These are phyloP conservation scores for Starmerella geochares DNA, from an alignment of 805 yeast species.

Conservation along the genomic window DNA sequence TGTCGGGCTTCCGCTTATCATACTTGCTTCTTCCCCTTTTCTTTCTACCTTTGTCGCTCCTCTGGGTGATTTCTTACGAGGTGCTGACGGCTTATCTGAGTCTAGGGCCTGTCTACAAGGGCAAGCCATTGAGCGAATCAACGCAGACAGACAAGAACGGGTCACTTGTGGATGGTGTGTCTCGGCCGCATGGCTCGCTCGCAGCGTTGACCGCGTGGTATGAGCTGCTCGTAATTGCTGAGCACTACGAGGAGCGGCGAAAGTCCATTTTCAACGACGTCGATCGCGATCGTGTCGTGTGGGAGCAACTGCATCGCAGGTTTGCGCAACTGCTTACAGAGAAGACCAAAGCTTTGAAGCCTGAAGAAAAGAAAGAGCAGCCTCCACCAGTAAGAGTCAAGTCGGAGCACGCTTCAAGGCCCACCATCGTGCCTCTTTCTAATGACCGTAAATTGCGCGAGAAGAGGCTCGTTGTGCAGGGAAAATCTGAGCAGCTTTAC, in stretches of 20 bases:
- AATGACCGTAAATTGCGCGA: neutral
- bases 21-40: conserved; percentile 3
- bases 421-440: neutral
- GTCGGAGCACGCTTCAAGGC: neutral
- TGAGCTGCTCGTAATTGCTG: conserved; percentile 31
- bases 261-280: conserved; percentile 31
- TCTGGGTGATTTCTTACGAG: conserved; percentile 28
- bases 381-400: neutral
- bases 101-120: conserved; percentile 32
- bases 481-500: conserved; percentile 5
- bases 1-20: conserved; percentile 11
- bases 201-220: conserved; percentile 33
- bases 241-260: conserved; percentile 29
- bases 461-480: neutral
- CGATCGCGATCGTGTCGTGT: conserved; percentile 28
- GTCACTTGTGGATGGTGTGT: conserved; percentile 34
- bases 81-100: conserved; percentile 31
- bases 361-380: neutral
- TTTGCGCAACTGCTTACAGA: neutral
- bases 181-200: conserved; percentile 21
- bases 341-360: conserved; percentile 1
- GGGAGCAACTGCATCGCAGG: conserved; percentile 28
- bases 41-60: conserved; percentile 17
- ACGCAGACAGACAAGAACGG: conserved; percentile 31
- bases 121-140: conserved; percentile 20